Conservation (phyloP, 306 rosid species). For the Cajanus cajan region DNA sequence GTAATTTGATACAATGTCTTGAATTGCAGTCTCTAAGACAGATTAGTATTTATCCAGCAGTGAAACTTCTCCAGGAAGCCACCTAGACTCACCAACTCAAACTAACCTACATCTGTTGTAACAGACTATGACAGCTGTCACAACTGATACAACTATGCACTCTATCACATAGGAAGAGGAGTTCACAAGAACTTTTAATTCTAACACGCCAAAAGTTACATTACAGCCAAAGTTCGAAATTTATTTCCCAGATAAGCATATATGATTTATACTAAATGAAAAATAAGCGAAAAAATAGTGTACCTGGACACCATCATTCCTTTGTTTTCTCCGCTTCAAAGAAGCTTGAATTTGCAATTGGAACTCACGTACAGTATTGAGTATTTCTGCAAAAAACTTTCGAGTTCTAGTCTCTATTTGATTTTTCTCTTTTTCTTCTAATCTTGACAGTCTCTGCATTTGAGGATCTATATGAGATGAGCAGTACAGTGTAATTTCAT, state of each 20-base stretch:
- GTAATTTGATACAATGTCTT: not conserved
- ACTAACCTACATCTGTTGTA: not conserved
- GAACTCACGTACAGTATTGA: conserved; percentile 92
- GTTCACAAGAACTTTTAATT: not conserved
- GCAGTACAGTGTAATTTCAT: conserved; percentile 24
- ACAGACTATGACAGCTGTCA: not conserved
- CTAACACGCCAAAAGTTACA: conserved; percentile 5
- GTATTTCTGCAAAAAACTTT: conserved; percentile 83
- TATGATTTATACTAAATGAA: conserved; percentile 13
- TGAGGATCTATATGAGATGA: conserved; percentile 33
- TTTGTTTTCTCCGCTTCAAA: conserved; percentile 85
- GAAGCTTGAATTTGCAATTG: conserved; percentile 94
- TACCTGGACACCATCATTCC: conserved; percentile 89
- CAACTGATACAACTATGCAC: not conserved
- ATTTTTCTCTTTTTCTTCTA: conserved; percentile 88
- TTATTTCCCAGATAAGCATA: conserved; percentile 7
- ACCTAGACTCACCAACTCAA: not conserved
- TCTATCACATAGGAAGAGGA: not conserved
- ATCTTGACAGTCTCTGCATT: conserved; percentile 88
- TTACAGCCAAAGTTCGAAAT: not conserved
- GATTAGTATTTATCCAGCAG: not conserved
- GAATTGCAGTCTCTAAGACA: not conserved
- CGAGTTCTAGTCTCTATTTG: conserved; percentile 85
- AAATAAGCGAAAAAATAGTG: conserved; percentile 17
- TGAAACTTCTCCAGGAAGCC: not conserved